Evolutionary conservation across 176 grass and related monocot species (phyloP).

Genomic region (Saccharum officinarum): DNA sequence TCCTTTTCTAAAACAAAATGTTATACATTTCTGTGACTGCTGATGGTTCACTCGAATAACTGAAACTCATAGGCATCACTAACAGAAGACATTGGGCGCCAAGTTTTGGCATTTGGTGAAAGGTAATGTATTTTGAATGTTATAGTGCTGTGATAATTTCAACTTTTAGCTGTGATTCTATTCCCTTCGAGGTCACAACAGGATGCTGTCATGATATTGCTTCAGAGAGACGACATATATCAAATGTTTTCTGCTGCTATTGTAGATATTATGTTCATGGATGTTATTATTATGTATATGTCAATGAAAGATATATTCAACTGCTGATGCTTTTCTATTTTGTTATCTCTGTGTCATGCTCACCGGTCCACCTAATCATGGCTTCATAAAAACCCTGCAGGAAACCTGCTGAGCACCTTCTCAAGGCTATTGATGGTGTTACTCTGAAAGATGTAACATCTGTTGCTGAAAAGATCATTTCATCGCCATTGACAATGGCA

Average conservation of each 20-base stretch:
- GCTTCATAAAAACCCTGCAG: slow-evolving; percentile 46
- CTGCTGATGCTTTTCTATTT: background rate
- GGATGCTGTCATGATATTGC: background rate
- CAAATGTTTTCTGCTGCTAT: background rate
- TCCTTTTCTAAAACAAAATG: background rate
- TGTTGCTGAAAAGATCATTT: slow-evolving; percentile 78
- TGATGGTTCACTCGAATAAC: slow-evolving; percentile 29
- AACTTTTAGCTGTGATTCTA: slow-evolving; percentile 1
- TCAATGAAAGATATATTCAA: background rate
- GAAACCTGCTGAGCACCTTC: slow-evolving; percentile 82
- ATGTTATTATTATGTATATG: background rate
- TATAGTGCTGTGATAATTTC: slow-evolving; percentile 8
- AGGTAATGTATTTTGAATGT: slow-evolving; percentile 49
- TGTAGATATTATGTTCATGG: background rate
- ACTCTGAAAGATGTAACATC: slow-evolving; percentile 77
- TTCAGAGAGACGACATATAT: background rate
- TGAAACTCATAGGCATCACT: slow-evolving; percentile 47
- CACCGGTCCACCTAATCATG: background rate
- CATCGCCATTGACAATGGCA: slow-evolving; percentile 83
- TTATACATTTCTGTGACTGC: slow-evolving; percentile 31
- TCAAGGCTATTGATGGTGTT: slow-evolving; percentile 72
- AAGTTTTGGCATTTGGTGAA: slow-evolving; percentile 91
- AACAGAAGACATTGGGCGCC: slow-evolving; percentile 78
- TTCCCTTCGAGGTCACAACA: background rate
- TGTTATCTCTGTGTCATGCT: background rate